These are phyloP conservation scores for Penicillium sp. DNA, from an alignment of 2,329 filamentous ascomycete genomes.

Conservation along the genomic window DNA sequence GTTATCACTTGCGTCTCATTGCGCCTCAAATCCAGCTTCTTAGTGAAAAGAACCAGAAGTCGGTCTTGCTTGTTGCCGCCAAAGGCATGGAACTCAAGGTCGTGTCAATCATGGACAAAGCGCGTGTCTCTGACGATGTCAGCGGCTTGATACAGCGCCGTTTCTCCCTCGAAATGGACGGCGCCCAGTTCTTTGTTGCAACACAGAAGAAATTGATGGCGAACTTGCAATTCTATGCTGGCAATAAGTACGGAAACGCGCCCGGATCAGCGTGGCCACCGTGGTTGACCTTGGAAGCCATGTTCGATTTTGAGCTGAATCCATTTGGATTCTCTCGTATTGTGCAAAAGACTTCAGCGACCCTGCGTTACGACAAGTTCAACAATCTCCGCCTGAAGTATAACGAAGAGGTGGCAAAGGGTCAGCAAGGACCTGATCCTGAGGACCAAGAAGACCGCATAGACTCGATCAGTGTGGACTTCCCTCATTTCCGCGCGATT, in stretches of 20 bases:
- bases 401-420: conserved; percentile 82
- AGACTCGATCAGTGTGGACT: conserved; percentile 95
- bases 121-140: conserved; percentile 84
- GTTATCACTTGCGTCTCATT: conserved; percentile 91
- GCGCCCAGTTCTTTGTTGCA: conserved; percentile 96
- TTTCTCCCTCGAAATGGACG: conserved; percentile 94
- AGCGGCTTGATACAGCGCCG: conserved; percentile 92
- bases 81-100: conserved; percentile 99
- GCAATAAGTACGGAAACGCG: conserved; percentile 85
- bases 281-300: conserved; percentile 97
- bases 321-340: conserved; percentile 98
- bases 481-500: conserved; percentile 87
- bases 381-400: conserved; percentile 96
- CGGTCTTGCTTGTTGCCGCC: conserved; percentile 92
- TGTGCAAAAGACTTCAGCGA: conserved; percentile 93
- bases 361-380: conserved; percentile 94
- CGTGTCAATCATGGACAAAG: conserved; percentile 96
- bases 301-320: conserved; percentile 92
- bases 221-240: conserved; percentile 88
- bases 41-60: conserved; percentile 95
- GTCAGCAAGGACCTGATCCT: conserved; percentile 41
- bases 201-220: conserved; percentile 88
- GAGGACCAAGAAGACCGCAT: conserved; percentile 69
- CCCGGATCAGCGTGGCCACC: conserved; percentile 89
- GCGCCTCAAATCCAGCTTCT: conserved; percentile 97